Base-by-base conservation (phyloP, 2,329 filamentous ascomycete species). In the Rhinocladiella mackenziei region DNA sequence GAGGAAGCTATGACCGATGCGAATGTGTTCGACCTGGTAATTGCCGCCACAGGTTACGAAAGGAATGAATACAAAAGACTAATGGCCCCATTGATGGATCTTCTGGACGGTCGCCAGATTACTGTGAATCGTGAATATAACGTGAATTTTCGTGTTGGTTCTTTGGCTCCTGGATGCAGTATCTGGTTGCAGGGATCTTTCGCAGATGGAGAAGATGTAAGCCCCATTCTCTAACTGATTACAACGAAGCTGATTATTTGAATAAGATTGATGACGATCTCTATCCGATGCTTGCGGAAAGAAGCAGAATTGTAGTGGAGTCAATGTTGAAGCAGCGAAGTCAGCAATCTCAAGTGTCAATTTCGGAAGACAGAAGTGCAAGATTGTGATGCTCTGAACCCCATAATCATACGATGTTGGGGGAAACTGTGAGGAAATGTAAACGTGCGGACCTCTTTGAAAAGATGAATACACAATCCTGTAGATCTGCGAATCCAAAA, bases 31-130 rank as follows among this genome's bases (percentile, higher is more conserved):
- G 51, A 55, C 33, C 26, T 49, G 33, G 44, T 56, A 25, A 54
- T 56, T 32, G 26, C 44, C 5, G 48, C 54, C 17, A 54, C 54
- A 17, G 51, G 54, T 8, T 53, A 43, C 31, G 42, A 23, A 5
- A 25, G 39, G 30, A 29, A 18, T 25, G 51, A 36, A 4, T 41
- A 51, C 18, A 13, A 43, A 32, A 19, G 32, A 19, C 25, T 48
- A 14, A n/a, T 51, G 36, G n/a, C 25, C 9, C 41, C 36, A 11
- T 32, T 54, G 11, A 14, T 20, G 2, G 17, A n/a, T 6, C 30
- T 54, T 15, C n/a, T 48, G 13, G 48, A 51, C 14, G 43, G 45
- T 2, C 38, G 25, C 17, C 15, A 33, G 5, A 28, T 51, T 18
- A 40, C 40, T 11, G 44, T 54, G 5, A 28, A 43, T 34, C 37